A percentile compares a stretch with the other conserved stretches of the same genome.
These are phyloP conservation scores for Spathaspora arborariae DNA, from an alignment of 805 yeast genomes.

Conservation along the genomic window DNA sequence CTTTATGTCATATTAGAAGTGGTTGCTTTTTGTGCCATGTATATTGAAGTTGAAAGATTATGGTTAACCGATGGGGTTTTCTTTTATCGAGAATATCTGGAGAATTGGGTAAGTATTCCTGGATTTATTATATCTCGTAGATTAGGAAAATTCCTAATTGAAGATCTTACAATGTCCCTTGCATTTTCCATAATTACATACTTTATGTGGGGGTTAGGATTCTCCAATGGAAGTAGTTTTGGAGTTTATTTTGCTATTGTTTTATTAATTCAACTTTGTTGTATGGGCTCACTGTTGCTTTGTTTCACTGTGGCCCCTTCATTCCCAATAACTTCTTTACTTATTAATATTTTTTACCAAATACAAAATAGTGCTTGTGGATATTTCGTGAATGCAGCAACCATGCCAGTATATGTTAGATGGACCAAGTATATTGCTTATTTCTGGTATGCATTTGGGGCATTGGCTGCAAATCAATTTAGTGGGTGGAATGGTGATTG, in stretches of 20 bases:
- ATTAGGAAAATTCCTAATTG: conserved; percentile 60
- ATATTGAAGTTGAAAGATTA: conserved; percentile 36
- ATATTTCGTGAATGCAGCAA: conserved; percentile 66
- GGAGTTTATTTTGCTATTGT: conserved; percentile 60
- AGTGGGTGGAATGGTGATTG: conserved; percentile 60
- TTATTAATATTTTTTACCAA: conserved; percentile 64
- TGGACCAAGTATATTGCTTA: conserved; percentile 80
- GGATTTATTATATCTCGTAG: conserved; percentile 70
- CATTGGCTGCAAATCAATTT: conserved; percentile 60
- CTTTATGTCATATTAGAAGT: conserved; percentile 37
- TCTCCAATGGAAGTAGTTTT: conserved; percentile 34
- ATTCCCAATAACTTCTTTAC: conserved; percentile 56
- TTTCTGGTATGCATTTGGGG: conserved; percentile 78
- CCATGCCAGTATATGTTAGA: conserved; percentile 80
- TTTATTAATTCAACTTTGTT: conserved; percentile 52
- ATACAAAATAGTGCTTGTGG: conserved; percentile 79
- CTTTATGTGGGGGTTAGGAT: conserved; percentile 72
- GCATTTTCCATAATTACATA: conserved; percentile 60
- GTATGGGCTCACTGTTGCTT: conserved; percentile 52
- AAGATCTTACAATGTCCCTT: conserved; percentile 63
- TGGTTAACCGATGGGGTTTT: conserved; percentile 36
- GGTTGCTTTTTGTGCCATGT: conserved; percentile 38
- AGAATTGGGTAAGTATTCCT: conserved; percentile 58
- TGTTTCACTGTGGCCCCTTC: conserved; percentile 57
- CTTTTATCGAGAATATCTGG: conserved; percentile 60